Percentiles rank a stretch among this genome's conserved stretches.
These are phyloP conservation scores for Obelidium mucronatum DNA, from an alignment of 192 early-diverging fungal species.

Conservation along the genomic window DNA sequence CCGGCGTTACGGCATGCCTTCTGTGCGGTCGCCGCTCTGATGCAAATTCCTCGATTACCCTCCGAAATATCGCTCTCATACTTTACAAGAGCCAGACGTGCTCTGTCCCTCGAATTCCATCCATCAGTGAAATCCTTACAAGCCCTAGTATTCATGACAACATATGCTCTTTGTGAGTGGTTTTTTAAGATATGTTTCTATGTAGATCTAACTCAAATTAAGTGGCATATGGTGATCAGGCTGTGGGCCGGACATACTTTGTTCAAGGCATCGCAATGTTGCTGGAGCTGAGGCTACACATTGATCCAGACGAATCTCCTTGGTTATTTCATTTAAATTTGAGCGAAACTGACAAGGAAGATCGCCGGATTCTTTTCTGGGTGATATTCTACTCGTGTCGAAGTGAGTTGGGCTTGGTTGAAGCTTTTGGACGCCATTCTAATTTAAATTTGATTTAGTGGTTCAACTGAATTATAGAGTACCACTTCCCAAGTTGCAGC, in stretches of 20 bases:
- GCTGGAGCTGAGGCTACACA: not conserved
- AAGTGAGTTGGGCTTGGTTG: not conserved
- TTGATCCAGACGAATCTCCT: conserved; percentile 1
- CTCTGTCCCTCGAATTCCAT: too few species aligned
- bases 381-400: not conserved
- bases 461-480: not conserved
- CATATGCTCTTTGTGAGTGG: not conserved
- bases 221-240: not conserved
- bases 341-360: not conserved
- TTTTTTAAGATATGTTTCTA: not conserved
- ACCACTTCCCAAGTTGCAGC: not conserved
- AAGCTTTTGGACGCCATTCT: too few species aligned
- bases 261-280: not conserved
- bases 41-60: too few species aligned
- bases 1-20: too few species aligned
- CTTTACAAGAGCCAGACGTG: too few species aligned
- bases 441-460: too few species aligned
- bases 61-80: too few species aligned
- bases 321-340: not conserved
- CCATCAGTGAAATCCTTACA: too few species aligned
- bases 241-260: not conserved
- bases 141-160: too few species aligned
- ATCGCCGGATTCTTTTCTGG: not conserved
- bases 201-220: too few species aligned
- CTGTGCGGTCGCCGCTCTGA: too few species aligned